Percentiles rank a stretch among this genome's conserved stretches.
phyloP scores from a whole-genome alignment of 148 eudicot species.

The Rhododendron kiyosumense region DNA sequence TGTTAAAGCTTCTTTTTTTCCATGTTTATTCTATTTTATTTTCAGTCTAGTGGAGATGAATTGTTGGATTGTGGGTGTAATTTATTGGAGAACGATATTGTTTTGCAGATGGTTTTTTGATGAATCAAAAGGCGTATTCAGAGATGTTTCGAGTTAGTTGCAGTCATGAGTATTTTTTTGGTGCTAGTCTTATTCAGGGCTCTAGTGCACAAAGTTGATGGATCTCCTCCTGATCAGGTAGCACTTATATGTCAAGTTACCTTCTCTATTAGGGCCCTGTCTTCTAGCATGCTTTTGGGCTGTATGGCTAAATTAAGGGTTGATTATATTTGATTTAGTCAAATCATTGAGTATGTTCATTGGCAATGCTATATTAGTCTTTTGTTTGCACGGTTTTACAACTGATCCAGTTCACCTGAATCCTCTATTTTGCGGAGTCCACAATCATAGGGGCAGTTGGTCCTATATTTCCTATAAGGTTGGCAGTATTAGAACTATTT shows the following conservation, averaged over 20 bases:
- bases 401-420: not conserved
- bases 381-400: not conserved
- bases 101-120: slow-evolving; percentile 85
- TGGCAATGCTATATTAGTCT: not conserved
- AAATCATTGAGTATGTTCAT: not conserved
- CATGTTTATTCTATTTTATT: not conserved
- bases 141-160: slow-evolving; percentile 58
- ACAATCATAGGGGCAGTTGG: not conserved
- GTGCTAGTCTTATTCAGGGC: not conserved
- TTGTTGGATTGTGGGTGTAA: not conserved
- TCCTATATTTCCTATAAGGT: not conserved
- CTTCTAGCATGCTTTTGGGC: not conserved
- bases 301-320: not conserved
- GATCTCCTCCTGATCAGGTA: slow-evolving; percentile 5
- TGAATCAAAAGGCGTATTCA: slow-evolving; percentile 65
- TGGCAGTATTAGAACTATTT: not conserved
- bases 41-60: slow-evolving; percentile 4
- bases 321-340: not conserved
- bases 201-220: not conserved
- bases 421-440: not conserved
- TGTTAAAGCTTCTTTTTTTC: not conserved
- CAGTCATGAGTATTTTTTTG: not conserved
- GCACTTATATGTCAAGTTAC: not conserved
- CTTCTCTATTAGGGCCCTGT: not conserved
- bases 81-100: slow-evolving; percentile 6